Evolutionary conservation across 495 filamentous ascomycete species (phyloP).

Genomic region (Neurospora sp.): DNA sequence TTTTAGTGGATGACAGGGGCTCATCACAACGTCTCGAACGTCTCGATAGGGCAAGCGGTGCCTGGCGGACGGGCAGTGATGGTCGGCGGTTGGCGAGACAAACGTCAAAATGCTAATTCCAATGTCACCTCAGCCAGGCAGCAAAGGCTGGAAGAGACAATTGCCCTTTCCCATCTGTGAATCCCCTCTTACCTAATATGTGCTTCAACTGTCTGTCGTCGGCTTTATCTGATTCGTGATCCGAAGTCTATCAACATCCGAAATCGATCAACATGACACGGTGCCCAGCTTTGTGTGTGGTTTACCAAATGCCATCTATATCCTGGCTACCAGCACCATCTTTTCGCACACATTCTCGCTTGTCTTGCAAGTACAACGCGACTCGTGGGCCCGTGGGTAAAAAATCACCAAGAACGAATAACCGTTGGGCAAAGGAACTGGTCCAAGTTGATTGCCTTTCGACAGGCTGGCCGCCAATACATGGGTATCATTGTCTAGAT

Average conservation of each 20-base stretch:
- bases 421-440: background rate
- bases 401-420: background rate
- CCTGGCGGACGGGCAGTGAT: background rate
- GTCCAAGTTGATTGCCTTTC: background rate
- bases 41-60: background rate
- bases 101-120: background rate
- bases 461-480: background rate
- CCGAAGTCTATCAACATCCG: background rate
- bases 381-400: background rate
- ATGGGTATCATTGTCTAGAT: background rate
- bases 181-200: background rate
- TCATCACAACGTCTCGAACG: background rate
- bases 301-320: too few species aligned
- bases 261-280: too few species aligned
- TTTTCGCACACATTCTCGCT: slow-evolving; percentile 7
- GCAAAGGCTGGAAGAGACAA: background rate
- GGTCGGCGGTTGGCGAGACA: background rate
- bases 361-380: slow-evolving; percentile 2
- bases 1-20: background rate
- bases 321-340: slow-evolving; percentile 4
- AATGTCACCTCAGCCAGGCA: background rate
- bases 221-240: background rate
- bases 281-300: too few species aligned
- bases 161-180: background rate
- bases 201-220: background rate